These are phyloP conservation scores for Dictyostelium brefeldianum DNA, from an alignment of 78 protist species.

Conservation along the genomic window DNA sequence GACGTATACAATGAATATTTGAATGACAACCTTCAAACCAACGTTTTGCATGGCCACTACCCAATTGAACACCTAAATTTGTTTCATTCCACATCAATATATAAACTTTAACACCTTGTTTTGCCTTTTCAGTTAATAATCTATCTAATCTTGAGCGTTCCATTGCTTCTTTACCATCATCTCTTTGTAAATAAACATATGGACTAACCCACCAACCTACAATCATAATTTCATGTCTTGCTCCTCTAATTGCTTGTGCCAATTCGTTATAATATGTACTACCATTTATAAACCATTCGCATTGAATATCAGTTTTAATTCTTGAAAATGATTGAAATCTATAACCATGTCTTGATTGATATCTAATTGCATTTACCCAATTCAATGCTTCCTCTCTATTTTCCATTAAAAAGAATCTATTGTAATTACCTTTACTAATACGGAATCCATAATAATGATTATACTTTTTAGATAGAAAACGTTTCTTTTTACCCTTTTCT, in stretches of 20 bases:
- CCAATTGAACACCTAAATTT: conserved; percentile 63
- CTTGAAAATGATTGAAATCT: conserved; percentile 69
- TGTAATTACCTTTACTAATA: conserved; percentile 24
- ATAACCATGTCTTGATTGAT: conserved; percentile 23
- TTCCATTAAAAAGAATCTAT: conserved; percentile 38
- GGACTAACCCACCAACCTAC: conserved; percentile 85
- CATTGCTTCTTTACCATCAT: not conserved
- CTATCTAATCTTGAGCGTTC: conserved; percentile 69
- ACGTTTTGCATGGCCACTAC: conserved; percentile 26
- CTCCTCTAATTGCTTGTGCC: conserved; percentile 1
- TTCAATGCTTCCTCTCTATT: conserved; percentile 20
- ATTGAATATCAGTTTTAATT: not conserved
- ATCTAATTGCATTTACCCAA: conserved; percentile 65
- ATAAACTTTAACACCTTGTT: conserved; percentile 73
- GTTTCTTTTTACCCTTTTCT: not conserved
- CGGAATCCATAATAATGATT: conserved; percentile 32
- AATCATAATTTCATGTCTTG: conserved; percentile 44
- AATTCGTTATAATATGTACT: conserved; percentile 22
- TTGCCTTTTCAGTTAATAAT: conserved; percentile 62
- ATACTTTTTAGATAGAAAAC: conserved; percentile 9
- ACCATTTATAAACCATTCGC: conserved; percentile 67
- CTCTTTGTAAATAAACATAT: conserved; percentile 48
- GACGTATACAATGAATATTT: conserved; percentile 46
- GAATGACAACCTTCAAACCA: conserved; percentile 63
- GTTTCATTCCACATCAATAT: conserved; percentile 81